Conservation (phyloP, 2,329 filamentous ascomycete species). For the Gremmenia infestans region DNA sequence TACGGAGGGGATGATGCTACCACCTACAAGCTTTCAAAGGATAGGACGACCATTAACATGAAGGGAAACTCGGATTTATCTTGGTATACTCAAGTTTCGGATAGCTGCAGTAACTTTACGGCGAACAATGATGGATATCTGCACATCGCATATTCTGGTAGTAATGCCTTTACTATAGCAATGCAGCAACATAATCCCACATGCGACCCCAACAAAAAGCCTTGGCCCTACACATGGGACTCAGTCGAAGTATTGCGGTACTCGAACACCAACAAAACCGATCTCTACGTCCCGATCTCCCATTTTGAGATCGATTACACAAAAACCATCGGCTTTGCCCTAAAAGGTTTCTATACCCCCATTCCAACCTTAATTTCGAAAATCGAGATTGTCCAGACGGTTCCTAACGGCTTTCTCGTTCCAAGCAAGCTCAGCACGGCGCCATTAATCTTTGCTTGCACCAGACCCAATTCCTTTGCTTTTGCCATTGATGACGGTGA, state of each 20-base stretch:
- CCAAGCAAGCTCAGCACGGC: conserved; percentile 58
- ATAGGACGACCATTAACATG: conserved; percentile 51
- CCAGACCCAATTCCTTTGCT: conserved; percentile 63
- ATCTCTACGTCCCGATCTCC: conserved; percentile 62
- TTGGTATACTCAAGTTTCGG: conserved; percentile 55
- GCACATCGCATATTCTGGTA: conserved; percentile 59
- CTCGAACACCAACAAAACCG: conserved; percentile 37
- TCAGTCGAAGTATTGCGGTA: conserved; percentile 61
- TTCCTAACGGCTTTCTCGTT: conserved; percentile 47
- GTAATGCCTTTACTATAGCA: conserved; percentile 57
- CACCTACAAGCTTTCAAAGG: conserved; percentile 44
- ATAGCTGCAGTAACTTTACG: conserved; percentile 51
- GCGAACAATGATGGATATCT: conserved; percentile 54
- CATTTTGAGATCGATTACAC: conserved; percentile 60
- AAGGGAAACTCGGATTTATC: conserved; percentile 53
- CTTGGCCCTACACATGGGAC: conserved; percentile 64
- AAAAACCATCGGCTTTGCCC: conserved; percentile 52
- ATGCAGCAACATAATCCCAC: conserved; percentile 61
- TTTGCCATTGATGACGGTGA: conserved; percentile 69
- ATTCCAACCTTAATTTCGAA: conserved; percentile 47
- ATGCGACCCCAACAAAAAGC: conserved; percentile 50
- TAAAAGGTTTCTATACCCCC: conserved; percentile 59
- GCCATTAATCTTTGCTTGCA: conserved; percentile 57
- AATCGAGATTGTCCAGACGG: conserved; percentile 54
- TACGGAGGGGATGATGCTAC: conserved; percentile 61